Evolutionary conservation across 176 grass and related monocot genomes (phyloP).

Genomic region (Lolium rigidum): DNA sequence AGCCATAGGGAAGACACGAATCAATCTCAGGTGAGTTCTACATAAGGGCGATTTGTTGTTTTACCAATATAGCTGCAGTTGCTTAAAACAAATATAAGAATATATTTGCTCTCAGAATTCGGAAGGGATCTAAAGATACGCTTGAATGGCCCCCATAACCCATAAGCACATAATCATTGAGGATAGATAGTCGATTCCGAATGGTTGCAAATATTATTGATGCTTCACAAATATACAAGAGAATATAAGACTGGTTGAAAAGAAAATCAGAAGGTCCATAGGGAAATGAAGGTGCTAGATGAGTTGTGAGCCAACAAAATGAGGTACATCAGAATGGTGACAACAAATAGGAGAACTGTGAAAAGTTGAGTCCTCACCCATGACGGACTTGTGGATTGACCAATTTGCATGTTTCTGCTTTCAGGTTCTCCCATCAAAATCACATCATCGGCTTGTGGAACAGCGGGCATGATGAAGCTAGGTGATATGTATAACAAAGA

Average conservation of each 20-base stretch:
- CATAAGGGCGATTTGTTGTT: too few relatives aligned
- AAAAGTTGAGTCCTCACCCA: conserved; percentile 48
- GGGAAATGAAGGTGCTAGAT: not conserved
- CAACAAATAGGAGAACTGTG: conserved; percentile 44
- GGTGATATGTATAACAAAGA: not conserved
- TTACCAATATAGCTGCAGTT: too few relatives aligned
- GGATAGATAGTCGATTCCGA: not conserved
- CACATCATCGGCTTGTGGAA: conserved; percentile 12
- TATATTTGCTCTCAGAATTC: too few relatives aligned
- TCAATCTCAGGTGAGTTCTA: too few relatives aligned
- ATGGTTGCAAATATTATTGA: not conserved
- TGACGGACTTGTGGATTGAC: conserved; percentile 17
- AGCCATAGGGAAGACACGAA: too few relatives aligned
- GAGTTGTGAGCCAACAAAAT: conserved; percentile 15
- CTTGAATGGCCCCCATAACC: too few relatives aligned
- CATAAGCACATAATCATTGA: not conserved
- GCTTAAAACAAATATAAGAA: too few relatives aligned
- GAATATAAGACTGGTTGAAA: not conserved
- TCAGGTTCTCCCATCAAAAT: not conserved
- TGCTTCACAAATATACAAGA: not conserved
- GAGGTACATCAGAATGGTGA: conserved; percentile 23
- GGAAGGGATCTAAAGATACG: too few relatives aligned
- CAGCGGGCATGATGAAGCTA: conserved; percentile 42
- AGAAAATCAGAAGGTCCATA: not conserved
- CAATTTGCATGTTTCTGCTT: not conserved